Evolutionary conservation across 2,329 filamentous ascomycete species (phyloP), one percentile per base, ranked within the genome.

Genomic region (Trichoderma hamatum): DNA sequence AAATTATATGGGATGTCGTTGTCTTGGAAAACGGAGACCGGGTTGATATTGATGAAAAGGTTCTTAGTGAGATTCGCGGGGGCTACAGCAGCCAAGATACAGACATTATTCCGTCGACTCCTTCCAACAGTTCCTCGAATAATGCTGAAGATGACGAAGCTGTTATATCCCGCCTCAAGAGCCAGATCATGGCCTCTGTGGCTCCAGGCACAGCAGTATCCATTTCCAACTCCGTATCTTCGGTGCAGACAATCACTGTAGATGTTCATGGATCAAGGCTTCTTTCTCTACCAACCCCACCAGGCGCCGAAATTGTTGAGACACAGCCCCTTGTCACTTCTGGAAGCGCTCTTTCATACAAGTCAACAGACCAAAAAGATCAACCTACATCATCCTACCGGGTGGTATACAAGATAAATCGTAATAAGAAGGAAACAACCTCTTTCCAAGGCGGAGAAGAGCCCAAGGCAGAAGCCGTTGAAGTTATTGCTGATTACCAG

Each of bases 1-100:
- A 90, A 70, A 78, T 87, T 2, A 81, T 91, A 10, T 91, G 89
- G 89, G 89, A 91, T 73, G 85, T 90, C 3, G 87, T 91, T 9
- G 86, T 91, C 0, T 79, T 90, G 19, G 84, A 86, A 69, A 83
- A 88, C 73, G 86, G 86, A 10, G 82, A 84, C 56, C 83, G 86
- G 43, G 84, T 90, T 34, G 88, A 89, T 70, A 80, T 89, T 5
- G 79, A 82, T 63, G 80, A 82, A 14, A 78, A 80, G 9, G 34
- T 67, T 14, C 19, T 39, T 24, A 43, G 9, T 21, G 43, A 59
- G 21, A 26, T 59, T 1, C 32, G 59, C 3, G 30, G 58, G 10
- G 51, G 60, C 26, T 60, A 67, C 21, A 32, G 26, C 28, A 28
- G 5, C 11, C 11, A 26, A 4, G 34, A 26, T 19, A 64, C 46